These are phyloP conservation scores for Pseudogymnoascus verrucosus DNA, from an alignment of 2,329 filamentous ascomycete genomes.

Conservation along the genomic window DNA sequence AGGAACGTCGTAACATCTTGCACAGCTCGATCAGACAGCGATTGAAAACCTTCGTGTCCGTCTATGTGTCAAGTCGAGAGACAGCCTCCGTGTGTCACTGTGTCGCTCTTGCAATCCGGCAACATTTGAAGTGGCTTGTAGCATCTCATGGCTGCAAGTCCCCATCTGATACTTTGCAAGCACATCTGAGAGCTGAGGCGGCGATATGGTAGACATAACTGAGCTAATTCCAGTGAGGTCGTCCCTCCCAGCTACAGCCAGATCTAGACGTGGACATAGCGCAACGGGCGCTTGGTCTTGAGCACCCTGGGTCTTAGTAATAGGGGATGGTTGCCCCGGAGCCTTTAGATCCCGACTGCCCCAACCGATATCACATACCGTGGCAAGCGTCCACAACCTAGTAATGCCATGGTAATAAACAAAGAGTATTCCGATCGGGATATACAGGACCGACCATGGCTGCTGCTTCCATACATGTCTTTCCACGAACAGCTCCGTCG, in stretches of 20 bases:
- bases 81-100: neutral
- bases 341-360: neutral
- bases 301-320: neutral
- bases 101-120: neutral
- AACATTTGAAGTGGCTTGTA: neutral
- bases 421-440: neutral
- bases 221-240: neutral
- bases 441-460: neutral
- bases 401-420: neutral
- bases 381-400: neutral
- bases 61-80: neutral
- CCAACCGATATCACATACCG: neutral
- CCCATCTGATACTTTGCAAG: neutral
- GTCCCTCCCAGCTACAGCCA: neutral
- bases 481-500: too few relatives aligned
- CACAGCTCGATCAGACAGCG: neutral
- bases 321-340: neutral
- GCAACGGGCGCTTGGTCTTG: neutral
- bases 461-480: too few relatives aligned
- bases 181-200: neutral
- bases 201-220: neutral
- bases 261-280: neutral
- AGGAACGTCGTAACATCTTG: too few relatives aligned
- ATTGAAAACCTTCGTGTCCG: neutral
- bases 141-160: neutral